Conservation (phyloP, 257 asterid species). For the Gardenia jasminoides region DNA sequence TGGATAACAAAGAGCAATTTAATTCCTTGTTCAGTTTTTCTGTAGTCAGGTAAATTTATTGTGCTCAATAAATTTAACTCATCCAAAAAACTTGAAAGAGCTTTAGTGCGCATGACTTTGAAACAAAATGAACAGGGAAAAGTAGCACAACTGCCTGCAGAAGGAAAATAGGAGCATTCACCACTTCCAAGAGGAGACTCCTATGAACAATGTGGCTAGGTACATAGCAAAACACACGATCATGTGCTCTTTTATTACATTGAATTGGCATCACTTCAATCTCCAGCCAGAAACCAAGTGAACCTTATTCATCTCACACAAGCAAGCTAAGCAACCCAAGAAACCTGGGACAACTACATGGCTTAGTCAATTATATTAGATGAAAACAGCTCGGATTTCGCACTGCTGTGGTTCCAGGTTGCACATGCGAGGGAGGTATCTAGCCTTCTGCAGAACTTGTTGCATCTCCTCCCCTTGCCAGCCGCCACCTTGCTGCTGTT, state of each 20-base stretch:
- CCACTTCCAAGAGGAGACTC: no score
- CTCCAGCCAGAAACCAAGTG: background rate
- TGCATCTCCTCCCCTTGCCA: conserved; percentile 1
- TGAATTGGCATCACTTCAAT: background rate
- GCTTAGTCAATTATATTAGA: background rate
- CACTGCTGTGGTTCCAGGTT: conserved; percentile 26
- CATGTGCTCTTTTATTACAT: conserved; percentile 19
- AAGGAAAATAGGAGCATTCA: no score
- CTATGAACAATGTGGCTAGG: no score
- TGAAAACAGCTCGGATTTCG: conserved; percentile 11
- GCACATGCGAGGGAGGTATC: conserved; percentile 35
- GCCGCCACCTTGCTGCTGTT: conserved; percentile 24
- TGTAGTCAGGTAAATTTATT: no score
- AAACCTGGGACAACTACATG: background rate
- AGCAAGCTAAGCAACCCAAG: background rate
- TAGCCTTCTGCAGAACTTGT: conserved; percentile 31
- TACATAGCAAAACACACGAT: conserved; percentile 11
- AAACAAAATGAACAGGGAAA: no score
- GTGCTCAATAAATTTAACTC: no score
- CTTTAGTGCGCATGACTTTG: no score
- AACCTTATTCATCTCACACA: background rate
- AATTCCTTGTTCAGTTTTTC: no score
- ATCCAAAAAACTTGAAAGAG: no score
- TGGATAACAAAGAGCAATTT: no score
- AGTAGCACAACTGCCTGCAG: no score